phyloP scores from a whole-genome alignment of 805 yeast species.

The Debaryomyces castellii region DNA sequence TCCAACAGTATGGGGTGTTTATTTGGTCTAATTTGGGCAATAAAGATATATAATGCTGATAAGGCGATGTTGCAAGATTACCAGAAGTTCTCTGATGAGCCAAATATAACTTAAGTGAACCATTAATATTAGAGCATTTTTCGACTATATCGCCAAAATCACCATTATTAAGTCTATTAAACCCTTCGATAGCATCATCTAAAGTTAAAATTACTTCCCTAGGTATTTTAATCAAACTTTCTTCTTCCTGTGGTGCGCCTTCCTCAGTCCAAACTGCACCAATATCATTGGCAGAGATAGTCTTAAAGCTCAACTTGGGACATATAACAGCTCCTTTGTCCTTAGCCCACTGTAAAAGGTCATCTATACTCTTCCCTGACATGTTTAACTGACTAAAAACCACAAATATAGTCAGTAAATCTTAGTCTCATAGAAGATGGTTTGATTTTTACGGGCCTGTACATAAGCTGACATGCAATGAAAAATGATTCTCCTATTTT shows the following conservation, averaged over 20 bases:
- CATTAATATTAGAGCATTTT: constrained; percentile 23
- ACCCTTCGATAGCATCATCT: constrained; percentile 21
- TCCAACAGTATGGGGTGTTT: constrained; percentile 71
- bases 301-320: constrained; percentile 19
- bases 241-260: constrained; percentile 4
- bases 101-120: constrained; percentile 35
- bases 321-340: constrained; percentile 29
- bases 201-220: constrained; percentile 18
- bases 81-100: constrained; percentile 24
- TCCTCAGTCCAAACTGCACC: constrained; percentile 22
- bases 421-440: background rate
- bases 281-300: constrained; percentile 17
- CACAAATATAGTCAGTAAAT: background rate
- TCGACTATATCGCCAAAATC: constrained; percentile 6
- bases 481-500: background rate
- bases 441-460: background rate
- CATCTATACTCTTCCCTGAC: constrained; percentile 4
- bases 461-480: background rate
- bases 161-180: constrained; percentile 7
- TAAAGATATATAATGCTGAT: constrained; percentile 25
- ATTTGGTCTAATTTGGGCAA: constrained; percentile 41
- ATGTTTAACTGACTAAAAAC: background rate
- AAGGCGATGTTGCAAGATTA: constrained; percentile 18
- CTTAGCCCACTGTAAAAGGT: constrained; percentile 31
- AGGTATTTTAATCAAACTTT: constrained; percentile 17